Base-by-base conservation (phyloP, 768 basidiomycete species). In the Cyathus striatus region DNA sequence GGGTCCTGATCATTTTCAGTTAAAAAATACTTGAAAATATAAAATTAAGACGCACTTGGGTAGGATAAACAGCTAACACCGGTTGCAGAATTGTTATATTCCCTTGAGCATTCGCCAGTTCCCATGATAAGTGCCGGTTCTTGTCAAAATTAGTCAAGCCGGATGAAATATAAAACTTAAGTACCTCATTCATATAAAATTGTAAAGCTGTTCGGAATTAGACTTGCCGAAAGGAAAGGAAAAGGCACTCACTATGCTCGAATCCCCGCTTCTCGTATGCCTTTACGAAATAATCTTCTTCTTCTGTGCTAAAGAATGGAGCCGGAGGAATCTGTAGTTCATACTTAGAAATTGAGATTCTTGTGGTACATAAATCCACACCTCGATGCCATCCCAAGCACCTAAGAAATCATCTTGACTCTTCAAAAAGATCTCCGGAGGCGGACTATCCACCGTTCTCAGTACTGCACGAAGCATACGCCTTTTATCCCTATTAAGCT, bases 261-360 rank as follows among this genome's bases (percentile, higher is more conserved):
- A 87, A 86, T 0, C 79, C 78, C 49, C 78, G 79, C 7, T 63
- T 62, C 30, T 54, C 53, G 49, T 76, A 87, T 48, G 81, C 76
- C 40, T 83, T 71, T 0, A 86, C 73, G 45, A 85, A 76, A 52
- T 86, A 87, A 50, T 82, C 75, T 51, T 88, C 86, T 56, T 88
- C 81, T 7, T 73, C 72, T 0, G 52, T 33, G 0, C 73, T 70
- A 34, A 87, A 73, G 59, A 80, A 87, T 0, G 78, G 74, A 38
- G 84, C 69, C 0, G 75, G 70, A 1, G 78, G 73, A 25, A 86
- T 78, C 79, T 84, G 38, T 52, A n/a, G 6, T 16, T 36, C 17
- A 40, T 32, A 10, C 6, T 12, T 17, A 18, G 17, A 24, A 16
- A 16, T 16, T 27, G 35, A 30, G 25, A 4, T 22, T 37, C 9